phyloP scores from a whole-genome alignment of 768 basidiomycete genomes.

The Mycena floridula region DNA sequence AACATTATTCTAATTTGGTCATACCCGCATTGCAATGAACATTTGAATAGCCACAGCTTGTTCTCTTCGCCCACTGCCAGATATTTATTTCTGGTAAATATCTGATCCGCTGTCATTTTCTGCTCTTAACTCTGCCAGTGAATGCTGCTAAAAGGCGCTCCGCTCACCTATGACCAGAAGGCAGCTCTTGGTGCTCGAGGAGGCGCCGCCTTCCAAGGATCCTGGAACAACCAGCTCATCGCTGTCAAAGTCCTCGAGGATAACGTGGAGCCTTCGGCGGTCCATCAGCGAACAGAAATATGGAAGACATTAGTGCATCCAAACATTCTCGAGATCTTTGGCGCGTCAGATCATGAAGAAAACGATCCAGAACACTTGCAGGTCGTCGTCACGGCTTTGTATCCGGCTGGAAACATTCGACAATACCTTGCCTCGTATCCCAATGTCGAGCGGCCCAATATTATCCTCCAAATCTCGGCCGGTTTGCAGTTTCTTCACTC shows the following conservation, averaged over 20 bases:
- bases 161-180: too few relatives aligned
- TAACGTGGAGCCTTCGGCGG: constrained; percentile 2
- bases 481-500: constrained; percentile 18
- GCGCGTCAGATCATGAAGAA: constrained; percentile 15
- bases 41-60: too few relatives aligned
- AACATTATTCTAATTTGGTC: too few relatives aligned
- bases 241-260: not conserved
- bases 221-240: not conserved
- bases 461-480: constrained; percentile 13
- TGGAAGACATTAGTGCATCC: constrained; percentile 16
- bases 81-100: too few relatives aligned
- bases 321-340: constrained; percentile 16
- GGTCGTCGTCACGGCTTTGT: constrained; percentile 9
- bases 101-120: too few relatives aligned
- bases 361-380: constrained; percentile 13
- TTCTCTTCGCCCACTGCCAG: too few relatives aligned
- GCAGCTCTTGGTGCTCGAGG: too few relatives aligned
- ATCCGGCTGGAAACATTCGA: constrained; percentile 12
- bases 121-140: too few relatives aligned
- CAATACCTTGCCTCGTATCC: constrained; percentile 12
- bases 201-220: too few relatives aligned
- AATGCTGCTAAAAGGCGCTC: too few relatives aligned
- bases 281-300: constrained; percentile 10
- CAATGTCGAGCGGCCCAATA: constrained; percentile 8
- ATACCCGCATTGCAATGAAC: too few relatives aligned